Evolutionary conservation across 2,329 filamentous ascomycete genomes (phyloP), one percentile per base, ranked within the genome.

Genomic region (Penicillium sp.): DNA sequence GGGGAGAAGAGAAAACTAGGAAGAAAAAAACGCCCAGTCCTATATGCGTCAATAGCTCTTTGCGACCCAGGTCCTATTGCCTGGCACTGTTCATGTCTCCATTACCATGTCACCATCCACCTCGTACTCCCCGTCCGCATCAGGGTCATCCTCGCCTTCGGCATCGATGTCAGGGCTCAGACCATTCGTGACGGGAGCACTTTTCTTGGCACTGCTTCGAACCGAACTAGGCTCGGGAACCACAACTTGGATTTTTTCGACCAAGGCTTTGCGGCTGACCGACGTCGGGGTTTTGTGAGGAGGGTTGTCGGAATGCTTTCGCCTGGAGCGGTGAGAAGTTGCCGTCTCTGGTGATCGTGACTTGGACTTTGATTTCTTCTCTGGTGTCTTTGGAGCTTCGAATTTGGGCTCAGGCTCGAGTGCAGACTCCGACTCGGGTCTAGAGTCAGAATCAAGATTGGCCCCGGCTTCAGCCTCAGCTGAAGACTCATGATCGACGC

Each of bases 91-190:
- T 71, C 59, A 72, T 62, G 63, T 62, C 53, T 69, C 67, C 71
- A 72, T 72, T 46, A 69, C 67, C 35, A 65, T 59, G 50, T 69
- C 68, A 26, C 59, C 67, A 50, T 67, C 65, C 43, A 65, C 57
- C 47, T 67, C 65, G 35, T 65, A 67, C 43, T 67, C 62, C n/a
- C 52, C 62, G 45, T 65, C 65, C 23, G 62, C 63, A 53, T 72
- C 69, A 1, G 63, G 63, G 43, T 72, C 70, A 3, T 65, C 65
- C 46, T 72, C 71, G 14, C 60, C 64, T n/a, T 67, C 62, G 7
- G 53, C 64, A 46, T 65, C 65, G 5, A 49, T 45, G n/a, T 64
- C 61, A 3, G 45, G 44, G 14, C 63, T 60, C 14, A 62, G 62
- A 8, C 66, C 69, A 42, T 70, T 67, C 8, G 60, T 53, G 25